These are phyloP conservation scores for Leccinum huronense DNA, from an alignment of 1,284 basidiomycete species.

Conservation along the genomic window DNA sequence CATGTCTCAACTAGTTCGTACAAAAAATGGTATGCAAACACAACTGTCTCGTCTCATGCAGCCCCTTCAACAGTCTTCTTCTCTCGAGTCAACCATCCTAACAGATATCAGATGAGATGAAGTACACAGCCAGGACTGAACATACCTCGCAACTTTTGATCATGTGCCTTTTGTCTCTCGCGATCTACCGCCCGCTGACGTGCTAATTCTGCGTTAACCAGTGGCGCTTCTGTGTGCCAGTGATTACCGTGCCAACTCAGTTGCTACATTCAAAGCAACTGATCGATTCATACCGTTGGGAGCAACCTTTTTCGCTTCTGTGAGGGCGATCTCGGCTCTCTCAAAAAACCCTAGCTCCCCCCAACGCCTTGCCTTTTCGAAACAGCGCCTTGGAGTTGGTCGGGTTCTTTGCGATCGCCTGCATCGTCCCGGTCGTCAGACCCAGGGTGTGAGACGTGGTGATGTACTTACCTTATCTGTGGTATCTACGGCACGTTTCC, in stretches of 20 bases:
- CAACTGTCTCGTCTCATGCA: conserved; percentile 6
- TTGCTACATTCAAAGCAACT: background rate
- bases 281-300: conserved; percentile 46
- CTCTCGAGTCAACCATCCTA: conserved; percentile 43
- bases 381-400: conserved; percentile 75
- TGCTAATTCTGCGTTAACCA: conserved; percentile 59
- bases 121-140: background rate
- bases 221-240: conserved; percentile 47
- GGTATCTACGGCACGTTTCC: conserved; percentile 70
- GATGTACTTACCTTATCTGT: conserved; percentile 59
- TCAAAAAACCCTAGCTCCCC: conserved; percentile 71
- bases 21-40: background rate
- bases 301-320: conserved; percentile 61
- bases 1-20: conserved; percentile 12
- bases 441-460: background rate
- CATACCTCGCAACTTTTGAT: conserved; percentile 72
- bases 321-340: conserved; percentile 61
- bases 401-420: conserved; percentile 72
- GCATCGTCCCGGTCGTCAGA: conserved; percentile 6
- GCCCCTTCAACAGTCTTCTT: conserved; percentile 24
- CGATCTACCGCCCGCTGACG: conserved; percentile 60
- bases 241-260: conserved; percentile 1
- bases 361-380: conserved; percentile 75
- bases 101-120: conserved; percentile 7
- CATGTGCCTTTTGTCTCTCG: conserved; percentile 60